Percentiles rank a stretch among this genome's conserved stretches.
phyloP scores from a whole-genome alignment of 768 basidiomycete species.

The Tulasnella sp. region DNA sequence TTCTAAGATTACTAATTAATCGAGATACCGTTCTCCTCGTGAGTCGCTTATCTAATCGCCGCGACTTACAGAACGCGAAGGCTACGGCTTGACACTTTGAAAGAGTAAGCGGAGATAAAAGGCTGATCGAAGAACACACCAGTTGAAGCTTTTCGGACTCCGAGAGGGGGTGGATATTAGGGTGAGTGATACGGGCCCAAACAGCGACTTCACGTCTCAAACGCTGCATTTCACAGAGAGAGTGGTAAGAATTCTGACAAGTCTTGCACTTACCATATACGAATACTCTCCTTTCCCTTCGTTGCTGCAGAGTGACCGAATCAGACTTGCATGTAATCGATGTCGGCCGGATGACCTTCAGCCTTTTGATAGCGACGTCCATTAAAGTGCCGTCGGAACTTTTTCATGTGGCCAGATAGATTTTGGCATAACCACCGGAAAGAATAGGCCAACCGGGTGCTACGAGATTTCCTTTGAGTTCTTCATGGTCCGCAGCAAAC shows the following conservation, averaged over 20 bases:
- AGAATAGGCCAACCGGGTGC: too few species aligned
- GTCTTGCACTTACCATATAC: neutral
- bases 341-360: constrained; percentile 81
- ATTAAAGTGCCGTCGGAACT: constrained; percentile 65
- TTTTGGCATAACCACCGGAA: neutral
- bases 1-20: too few species aligned
- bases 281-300: neutral
- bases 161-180: neutral
- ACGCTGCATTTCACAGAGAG: neutral
- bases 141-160: too few species aligned
- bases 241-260: neutral
- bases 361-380: constrained; percentile 97
- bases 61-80: too few species aligned
- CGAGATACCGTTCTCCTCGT: too few species aligned
- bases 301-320: neutral
- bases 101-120: too few species aligned
- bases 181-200: neutral
- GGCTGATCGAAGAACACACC: too few species aligned
- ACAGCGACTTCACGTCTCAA: neutral
- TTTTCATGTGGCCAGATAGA: neutral
- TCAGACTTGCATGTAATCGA: constrained; percentile 42
- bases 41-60: too few species aligned
- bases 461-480: too few species aligned
- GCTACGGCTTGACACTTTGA: too few species aligned
- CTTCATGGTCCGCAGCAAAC: too few species aligned